phyloP scores from a whole-genome alignment of 1,284 basidiomycete species.

The Sutorius eximius region DNA sequence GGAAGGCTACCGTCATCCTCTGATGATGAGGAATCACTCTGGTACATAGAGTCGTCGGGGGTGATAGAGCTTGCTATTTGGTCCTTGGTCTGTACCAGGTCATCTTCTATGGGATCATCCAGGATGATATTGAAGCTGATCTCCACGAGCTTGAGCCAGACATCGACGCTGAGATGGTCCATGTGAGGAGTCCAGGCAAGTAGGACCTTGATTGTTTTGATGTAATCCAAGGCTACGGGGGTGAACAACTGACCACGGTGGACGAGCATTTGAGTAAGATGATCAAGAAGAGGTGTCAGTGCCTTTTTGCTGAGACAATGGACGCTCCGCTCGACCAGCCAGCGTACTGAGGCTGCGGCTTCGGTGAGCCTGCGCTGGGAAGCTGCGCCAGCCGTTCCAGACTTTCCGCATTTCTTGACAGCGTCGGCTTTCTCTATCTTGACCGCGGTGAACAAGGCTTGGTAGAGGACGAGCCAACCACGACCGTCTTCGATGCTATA shows the following conservation, averaged over 20 bases:
- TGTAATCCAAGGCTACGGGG: constrained; percentile 76
- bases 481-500: constrained; percentile 54
- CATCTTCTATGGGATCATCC: constrained; percentile 56
- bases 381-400: constrained; percentile 38
- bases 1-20: constrained; percentile 35
- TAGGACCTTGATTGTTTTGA: constrained; percentile 71
- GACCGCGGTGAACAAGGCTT: constrained; percentile 71
- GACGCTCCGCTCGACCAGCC: constrained; percentile 62
- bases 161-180: constrained; percentile 64
- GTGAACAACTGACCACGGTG: constrained; percentile 56
- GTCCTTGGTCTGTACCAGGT: constrained; percentile 34
- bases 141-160: constrained; percentile 70
- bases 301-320: constrained; percentile 54
- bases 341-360: constrained; percentile 65
- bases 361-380: constrained; percentile 61
- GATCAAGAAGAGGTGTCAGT: constrained; percentile 57
- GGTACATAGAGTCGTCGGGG: constrained; percentile 30
- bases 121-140: constrained; percentile 79
- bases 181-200: constrained; percentile 74
- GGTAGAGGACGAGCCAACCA: constrained; percentile 70
- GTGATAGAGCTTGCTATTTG: constrained; percentile 19
- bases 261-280: constrained; percentile 66
- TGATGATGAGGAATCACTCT: constrained; percentile 28
- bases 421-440: constrained; percentile 57
- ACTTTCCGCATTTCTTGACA: constrained; percentile 48